Conservation (phyloP, 345 rosid species). For the Erysimum cheiranthoides region DNA sequence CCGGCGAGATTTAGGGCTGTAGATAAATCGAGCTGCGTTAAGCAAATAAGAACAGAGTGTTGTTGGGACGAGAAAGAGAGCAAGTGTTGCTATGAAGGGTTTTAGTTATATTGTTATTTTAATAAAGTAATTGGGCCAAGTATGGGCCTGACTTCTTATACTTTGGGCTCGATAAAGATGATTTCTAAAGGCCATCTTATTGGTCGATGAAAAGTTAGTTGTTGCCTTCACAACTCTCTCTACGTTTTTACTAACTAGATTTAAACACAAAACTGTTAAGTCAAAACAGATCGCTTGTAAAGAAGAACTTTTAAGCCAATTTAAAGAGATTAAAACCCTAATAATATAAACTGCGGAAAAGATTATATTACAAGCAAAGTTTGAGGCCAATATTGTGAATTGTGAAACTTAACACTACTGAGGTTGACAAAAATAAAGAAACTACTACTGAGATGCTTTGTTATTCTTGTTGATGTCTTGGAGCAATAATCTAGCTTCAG, state of each 20-base stretch:
- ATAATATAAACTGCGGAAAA: slow-evolving; percentile 4
- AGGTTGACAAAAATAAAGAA: no score
- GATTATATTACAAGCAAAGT: slow-evolving; percentile 27
- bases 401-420: no score
- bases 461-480: slow-evolving; percentile 72
- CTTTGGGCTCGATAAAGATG: not conserved
- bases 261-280: no score
- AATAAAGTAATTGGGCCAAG: not conserved
- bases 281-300: not conserved
- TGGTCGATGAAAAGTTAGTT: not conserved
- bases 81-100: slow-evolving; percentile 5
- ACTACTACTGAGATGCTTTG: slow-evolving; percentile 49
- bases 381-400: not conserved
- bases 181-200: not conserved
- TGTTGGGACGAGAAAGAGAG: not conserved
- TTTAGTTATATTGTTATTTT: not conserved
- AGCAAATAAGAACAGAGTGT: not conserved
- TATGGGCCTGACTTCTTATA: not conserved
- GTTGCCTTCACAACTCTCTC: not conserved
- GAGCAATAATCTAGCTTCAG: slow-evolving; percentile 73
- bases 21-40: not conserved
- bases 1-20: slow-evolving; percentile 22
- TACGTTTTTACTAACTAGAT: no score
- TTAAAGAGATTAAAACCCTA: not conserved
- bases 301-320: not conserved